phyloP scores from a whole-genome alignment of 371 early-diverging fungal genomes.

The Apophysomyces trapeziformis region DNA sequence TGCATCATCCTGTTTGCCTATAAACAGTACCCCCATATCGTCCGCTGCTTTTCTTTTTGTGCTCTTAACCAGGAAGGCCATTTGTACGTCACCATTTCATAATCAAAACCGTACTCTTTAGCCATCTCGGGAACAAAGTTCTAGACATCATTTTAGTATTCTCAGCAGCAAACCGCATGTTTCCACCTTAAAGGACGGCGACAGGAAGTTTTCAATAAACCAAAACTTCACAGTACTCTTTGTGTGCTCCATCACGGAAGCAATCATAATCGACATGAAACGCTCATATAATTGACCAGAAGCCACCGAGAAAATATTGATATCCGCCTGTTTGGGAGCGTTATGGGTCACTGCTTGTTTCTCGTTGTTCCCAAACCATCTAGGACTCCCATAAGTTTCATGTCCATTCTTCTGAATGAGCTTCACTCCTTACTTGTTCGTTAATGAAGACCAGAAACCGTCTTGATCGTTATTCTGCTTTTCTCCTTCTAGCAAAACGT shows the following conservation, averaged over 20 bases:
- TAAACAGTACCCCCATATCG: slow-evolving; percentile 83
- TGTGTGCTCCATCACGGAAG: slow-evolving; percentile 89
- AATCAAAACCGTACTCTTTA: slow-evolving; percentile 81
- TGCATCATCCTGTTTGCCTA: background rate
- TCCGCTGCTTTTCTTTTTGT: slow-evolving; percentile 94
- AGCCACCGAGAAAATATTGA: slow-evolving; percentile 96
- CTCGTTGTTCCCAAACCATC: slow-evolving; percentile 28
- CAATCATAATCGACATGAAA: slow-evolving; percentile 95
- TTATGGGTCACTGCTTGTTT: slow-evolving; percentile 11
- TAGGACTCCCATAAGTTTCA: slow-evolving; percentile 1
- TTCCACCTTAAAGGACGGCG: slow-evolving; percentile 87
- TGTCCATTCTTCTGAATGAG: background rate
- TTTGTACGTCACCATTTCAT: slow-evolving; percentile 94
- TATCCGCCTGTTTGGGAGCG: slow-evolving; percentile 56
- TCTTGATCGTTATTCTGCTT: slow-evolving; percentile 17
- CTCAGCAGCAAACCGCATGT: background rate
- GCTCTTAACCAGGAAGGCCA: slow-evolving; percentile 96
- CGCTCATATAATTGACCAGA: slow-evolving; percentile 97
- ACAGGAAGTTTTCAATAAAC: slow-evolving; percentile 96
- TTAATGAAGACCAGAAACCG: slow-evolving; percentile 59
- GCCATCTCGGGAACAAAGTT: slow-evolving; percentile 91
- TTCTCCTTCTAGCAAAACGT: slow-evolving; percentile 63
- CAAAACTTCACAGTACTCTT: slow-evolving; percentile 92
- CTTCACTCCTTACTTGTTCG: slow-evolving; percentile 42
- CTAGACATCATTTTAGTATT: slow-evolving; percentile 29